Base-by-base conservation (phyloP, 768 basidiomycete species). In the Kwoniella newhampshirensis region DNA sequence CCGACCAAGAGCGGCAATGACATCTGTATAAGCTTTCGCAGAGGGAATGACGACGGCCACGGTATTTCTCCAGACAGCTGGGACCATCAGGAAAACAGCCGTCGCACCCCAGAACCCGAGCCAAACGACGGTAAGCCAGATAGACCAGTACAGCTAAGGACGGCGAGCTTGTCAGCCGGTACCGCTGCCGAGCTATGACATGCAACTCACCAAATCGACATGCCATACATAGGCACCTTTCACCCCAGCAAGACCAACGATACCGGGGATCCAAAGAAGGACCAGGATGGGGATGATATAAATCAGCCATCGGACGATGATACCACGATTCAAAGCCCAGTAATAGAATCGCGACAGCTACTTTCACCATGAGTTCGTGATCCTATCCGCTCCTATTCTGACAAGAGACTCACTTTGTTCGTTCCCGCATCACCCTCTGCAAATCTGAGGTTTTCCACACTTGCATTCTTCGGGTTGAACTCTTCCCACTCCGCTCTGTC, bases 41-140 rank as follows among this genome's bases (percentile, higher is more conserved):
- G 81, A 84, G 17, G 89, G 83, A 9, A 88, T 85, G 43, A 92
- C 82, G 39, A 86, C 75, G 36, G 89, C 91, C 36, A 92, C 40
- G 0, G 88, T 90, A 26, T 81, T 74, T 44, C 83, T 81, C 41
- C 85, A 79, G 50, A 87, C 67, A 1, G 59, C 57, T n/a, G 79
- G 80, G 18, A 76, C 61, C 27, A 79, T 56, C 71, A 77, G 71
- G 41, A 86, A 81, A 17, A 76, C 71, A 9, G 88, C 88, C 20
- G 87, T 80, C 1, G 85, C 79, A 30, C 78, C 83, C 89, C 89
- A 92, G 87, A 88, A 92, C 17, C 86, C 87, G 70, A 76, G 83
- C 91, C 91, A 94, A 4, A 83, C 78, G 28, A 92, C 83, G 36
- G 81, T 83, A 26, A 91, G 77, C 89, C 89, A 94, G 54, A 90